These are phyloP conservation scores for apple (Malus domestica) DNA, from an alignment of 306 rosid genomes.

Conservation along the genomic window DNA sequence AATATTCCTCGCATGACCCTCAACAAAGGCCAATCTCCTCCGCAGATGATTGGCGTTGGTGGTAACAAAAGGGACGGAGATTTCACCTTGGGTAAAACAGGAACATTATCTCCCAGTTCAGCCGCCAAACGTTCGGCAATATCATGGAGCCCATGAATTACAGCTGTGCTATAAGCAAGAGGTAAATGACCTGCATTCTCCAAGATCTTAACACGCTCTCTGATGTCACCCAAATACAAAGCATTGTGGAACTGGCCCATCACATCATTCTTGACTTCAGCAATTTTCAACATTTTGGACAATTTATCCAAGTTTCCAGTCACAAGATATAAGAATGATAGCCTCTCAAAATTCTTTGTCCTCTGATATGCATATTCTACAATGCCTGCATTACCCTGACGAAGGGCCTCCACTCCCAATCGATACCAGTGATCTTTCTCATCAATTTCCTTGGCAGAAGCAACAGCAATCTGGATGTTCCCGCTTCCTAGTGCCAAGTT, in stretches of 20 bases:
- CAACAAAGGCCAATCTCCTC: slow-evolving; percentile 81
- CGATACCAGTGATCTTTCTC: slow-evolving; percentile 88
- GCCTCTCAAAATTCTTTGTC: slow-evolving; percentile 80
- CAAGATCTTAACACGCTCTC: slow-evolving; percentile 69
- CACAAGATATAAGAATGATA: slow-evolving; percentile 72
- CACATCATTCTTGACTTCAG: slow-evolving; percentile 82
- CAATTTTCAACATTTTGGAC: slow-evolving; percentile 83
- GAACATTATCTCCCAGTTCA: slow-evolving; percentile 68
- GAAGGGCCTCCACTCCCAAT: slow-evolving; percentile 78
- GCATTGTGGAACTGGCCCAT: slow-evolving; percentile 97
- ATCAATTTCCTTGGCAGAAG: slow-evolving; percentile 84
- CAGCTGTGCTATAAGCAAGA: slow-evolving; percentile 68
- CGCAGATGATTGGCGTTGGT: slow-evolving; percentile 54
- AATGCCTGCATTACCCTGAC: slow-evolving; percentile 80
- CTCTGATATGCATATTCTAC: slow-evolving; percentile 90
- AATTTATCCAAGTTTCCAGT: slow-evolving; percentile 78
- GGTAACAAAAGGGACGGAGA: slow-evolving; percentile 61
- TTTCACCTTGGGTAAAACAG: slow-evolving; percentile 56
- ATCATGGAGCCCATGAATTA: slow-evolving; percentile 64
- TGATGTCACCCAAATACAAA: slow-evolving; percentile 66
- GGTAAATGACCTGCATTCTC: slow-evolving; percentile 78
- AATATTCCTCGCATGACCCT: slow-evolving; percentile 66
- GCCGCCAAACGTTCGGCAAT: slow-evolving; percentile 63
- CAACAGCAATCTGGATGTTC: slow-evolving; percentile 80
- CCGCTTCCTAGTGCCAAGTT: slow-evolving; percentile 88